phyloP scores from a whole-genome alignment of 805 yeast genomes.

The Debaryomyces prosopidis region DNA sequence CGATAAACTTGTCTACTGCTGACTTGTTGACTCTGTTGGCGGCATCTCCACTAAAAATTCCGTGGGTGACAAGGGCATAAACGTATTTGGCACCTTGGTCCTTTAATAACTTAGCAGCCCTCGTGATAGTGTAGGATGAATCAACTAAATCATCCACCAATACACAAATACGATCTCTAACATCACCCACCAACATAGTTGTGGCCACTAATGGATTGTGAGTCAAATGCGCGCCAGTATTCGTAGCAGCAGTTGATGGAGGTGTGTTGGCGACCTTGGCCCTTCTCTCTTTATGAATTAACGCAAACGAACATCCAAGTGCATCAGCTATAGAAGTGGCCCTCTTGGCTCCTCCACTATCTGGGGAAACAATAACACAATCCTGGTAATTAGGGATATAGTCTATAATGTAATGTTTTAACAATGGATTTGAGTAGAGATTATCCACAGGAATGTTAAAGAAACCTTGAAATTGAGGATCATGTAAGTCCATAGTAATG shows the following conservation, averaged over 20 bases:
- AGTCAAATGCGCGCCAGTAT: slow-evolving; percentile 14
- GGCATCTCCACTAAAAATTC: slow-evolving; percentile 91
- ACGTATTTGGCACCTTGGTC: slow-evolving; percentile 91
- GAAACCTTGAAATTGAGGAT: slow-evolving; percentile 97
- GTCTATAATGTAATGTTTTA: slow-evolving; percentile 80
- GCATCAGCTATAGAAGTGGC: slow-evolving; percentile 94
- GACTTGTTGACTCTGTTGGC: slow-evolving; percentile 64
- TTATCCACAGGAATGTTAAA: slow-evolving; percentile 97
- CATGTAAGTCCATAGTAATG: slow-evolving; percentile 97
- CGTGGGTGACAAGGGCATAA: slow-evolving; percentile 89
- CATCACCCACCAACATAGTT: slow-evolving; percentile 96
- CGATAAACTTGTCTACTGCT: slow-evolving; percentile 78
- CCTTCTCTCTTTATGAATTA: slow-evolving; percentile 91
- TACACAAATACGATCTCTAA: slow-evolving; percentile 81
- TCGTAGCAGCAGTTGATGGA: slow-evolving; percentile 23
- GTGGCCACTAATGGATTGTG: slow-evolving; percentile 56
- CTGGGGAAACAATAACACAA: slow-evolving; percentile 94
- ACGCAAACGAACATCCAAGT: slow-evolving; percentile 83
- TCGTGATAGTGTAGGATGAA: slow-evolving; percentile 85
- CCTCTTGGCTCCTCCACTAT: slow-evolving; percentile 98
- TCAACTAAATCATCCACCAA: slow-evolving; percentile 92
- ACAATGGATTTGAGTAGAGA: slow-evolving; percentile 81
- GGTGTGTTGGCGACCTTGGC: slow-evolving; percentile 39
- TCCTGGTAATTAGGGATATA: slow-evolving; percentile 77
- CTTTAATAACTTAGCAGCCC: slow-evolving; percentile 89